phyloP scores from a whole-genome alignment of 306 rosid genomes.

The Vigna nakashimae region DNA sequence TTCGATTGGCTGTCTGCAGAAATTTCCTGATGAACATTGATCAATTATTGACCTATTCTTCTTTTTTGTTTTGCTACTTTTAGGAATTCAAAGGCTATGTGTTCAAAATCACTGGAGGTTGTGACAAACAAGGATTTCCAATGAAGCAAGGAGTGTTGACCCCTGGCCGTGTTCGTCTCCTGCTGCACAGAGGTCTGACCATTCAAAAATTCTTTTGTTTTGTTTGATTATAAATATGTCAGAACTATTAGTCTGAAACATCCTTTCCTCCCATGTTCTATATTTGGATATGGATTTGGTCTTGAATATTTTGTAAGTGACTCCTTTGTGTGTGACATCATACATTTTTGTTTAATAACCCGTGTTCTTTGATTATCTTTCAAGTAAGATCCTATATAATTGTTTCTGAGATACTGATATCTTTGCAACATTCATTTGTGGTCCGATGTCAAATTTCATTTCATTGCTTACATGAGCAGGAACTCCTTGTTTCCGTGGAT shows the following conservation, averaged over 20 bases:
- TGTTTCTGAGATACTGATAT: not conserved
- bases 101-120: conserved; percentile 51
- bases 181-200: conserved; percentile 47
- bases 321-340: not conserved
- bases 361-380: not conserved
- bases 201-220: not conserved
- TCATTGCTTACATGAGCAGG: conserved; percentile 40
- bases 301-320: not conserved
- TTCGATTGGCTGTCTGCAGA: not conserved
- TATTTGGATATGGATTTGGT: not conserved
- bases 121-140: conserved; percentile 53
- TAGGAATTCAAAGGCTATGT: conserved; percentile 52
- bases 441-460: not conserved
- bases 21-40: not conserved
- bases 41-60: not conserved
- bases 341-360: not conserved
- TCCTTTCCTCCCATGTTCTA: not conserved
- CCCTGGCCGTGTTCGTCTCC: conserved; percentile 55
- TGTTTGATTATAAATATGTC: not conserved
- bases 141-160: conserved; percentile 57
- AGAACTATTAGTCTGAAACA: not conserved
- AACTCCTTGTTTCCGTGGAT: conserved; percentile 54
- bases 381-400: not conserved
- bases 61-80: not conserved
- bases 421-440: not conserved